Base-by-base conservation (phyloP, 2,329 filamentous ascomycete species). In the Chalaropsis thielavioides region DNA sequence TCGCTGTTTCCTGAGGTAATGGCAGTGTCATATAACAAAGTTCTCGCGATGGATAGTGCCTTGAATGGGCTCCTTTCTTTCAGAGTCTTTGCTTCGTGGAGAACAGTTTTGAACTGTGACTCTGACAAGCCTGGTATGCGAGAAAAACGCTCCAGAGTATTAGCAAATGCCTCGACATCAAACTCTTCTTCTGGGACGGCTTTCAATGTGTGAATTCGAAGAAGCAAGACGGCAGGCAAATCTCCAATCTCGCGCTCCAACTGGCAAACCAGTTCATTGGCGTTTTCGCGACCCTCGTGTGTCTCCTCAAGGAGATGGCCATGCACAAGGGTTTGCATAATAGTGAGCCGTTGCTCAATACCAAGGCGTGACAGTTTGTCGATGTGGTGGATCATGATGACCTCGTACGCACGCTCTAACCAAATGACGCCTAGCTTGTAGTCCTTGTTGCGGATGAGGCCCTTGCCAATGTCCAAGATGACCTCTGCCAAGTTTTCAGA, bases 381-480 rank as follows among this genome's bases (percentile, higher is more conserved):
- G 0, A 83, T 70, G 8, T 81, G 78, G 64, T 83, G 82, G 22
- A 71, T 70, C 62, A 81, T 79, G 31, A 92, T 76, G 35, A 85
- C 70, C 11, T 83, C 76, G 61, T 83, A 78, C 2, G 89, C 85
- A 68, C 88, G 81, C 64, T 86, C 80, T 0, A 95, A 76, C 94
- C 92, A 97, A 27, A 62, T 31, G 0, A 64, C 24, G 31, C 65
- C 56, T 4, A 67, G 65, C 22, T 75, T 70, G 68, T 79, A 79
- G 62, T 87, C 78, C 7, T 78, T 75, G 62, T 80, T 81, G 2
- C 71, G 72, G 1, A 83, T 72, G 15, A 86, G 74, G 15, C 79
- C 78, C 60, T 80, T 83, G 2, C 90, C 90, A 49, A 95, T 88
- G 67, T 87, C 84, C 68, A 86, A 89, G 7, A 91, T 77, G 1